Percentiles rank a stretch among this genome's conserved stretches.
These are phyloP conservation scores for Anaeramoeba flamelloides DNA, from an alignment of 78 protist genomes.

Conservation along the genomic window DNA sequence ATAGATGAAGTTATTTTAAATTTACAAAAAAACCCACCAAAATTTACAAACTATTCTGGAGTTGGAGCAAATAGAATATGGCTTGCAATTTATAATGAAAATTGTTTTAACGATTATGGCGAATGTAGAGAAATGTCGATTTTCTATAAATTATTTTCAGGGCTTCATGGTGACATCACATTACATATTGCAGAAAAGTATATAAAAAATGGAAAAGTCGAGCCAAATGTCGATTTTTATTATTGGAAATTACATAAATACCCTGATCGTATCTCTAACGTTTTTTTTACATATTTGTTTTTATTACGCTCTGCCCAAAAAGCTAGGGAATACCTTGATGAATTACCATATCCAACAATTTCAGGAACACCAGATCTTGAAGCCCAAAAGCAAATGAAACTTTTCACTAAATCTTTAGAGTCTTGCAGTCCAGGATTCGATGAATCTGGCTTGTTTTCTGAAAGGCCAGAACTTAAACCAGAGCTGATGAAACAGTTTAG, in stretches of 20 bases:
- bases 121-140: neutral
- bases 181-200: neutral
- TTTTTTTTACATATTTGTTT: neutral
- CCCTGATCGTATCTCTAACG: neutral
- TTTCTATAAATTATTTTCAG: neutral
- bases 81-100: neutral
- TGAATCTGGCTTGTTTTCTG: neutral
- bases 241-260: neutral
- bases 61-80: neutral
- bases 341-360: too few relatives aligned
- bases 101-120: neutral
- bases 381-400: too few relatives aligned
- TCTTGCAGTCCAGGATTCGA: neutral
- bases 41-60: neutral
- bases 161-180: neutral
- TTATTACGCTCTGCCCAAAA: neutral
- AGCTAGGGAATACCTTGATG: too few relatives aligned
- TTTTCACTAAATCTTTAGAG: too few relatives aligned
- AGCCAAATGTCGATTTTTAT: neutral
- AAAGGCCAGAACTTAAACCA: neutral
- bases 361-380: too few relatives aligned
- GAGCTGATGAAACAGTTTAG: neutral
- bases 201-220: neutral
- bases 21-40: neutral
- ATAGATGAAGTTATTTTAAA: too few relatives aligned